phyloP scores from a whole-genome alignment of 2,329 filamentous ascomycete genomes.

The Knoxdaviesia capensis region DNA sequence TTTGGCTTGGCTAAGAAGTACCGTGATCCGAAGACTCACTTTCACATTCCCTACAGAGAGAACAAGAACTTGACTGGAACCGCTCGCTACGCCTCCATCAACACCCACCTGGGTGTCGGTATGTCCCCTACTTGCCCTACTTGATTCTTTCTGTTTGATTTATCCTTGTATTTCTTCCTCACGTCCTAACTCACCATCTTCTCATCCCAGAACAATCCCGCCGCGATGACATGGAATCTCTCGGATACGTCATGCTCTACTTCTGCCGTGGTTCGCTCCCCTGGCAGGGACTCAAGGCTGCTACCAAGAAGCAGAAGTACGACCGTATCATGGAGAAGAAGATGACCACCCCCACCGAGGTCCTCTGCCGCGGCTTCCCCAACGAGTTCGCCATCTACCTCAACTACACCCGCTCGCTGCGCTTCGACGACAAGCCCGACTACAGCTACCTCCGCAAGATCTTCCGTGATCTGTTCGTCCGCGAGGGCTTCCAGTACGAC shows the following conservation, averaged over 20 bases:
- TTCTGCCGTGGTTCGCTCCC: slow-evolving; percentile 97
- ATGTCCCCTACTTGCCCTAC: slow-evolving; percentile 15
- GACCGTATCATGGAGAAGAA: slow-evolving; percentile 99
- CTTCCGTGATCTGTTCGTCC: slow-evolving; percentile 97
- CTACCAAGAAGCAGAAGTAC: slow-evolving; percentile 99
- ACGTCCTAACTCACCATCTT: slow-evolving; percentile 10
- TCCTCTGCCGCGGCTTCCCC: slow-evolving; percentile 95
- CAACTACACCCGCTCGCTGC: slow-evolving; percentile 95
- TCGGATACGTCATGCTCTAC: slow-evolving; percentile 99
- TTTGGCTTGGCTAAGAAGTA: slow-evolving; percentile 99
- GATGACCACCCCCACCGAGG: slow-evolving; percentile 98
- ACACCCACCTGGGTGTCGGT: slow-evolving; percentile 92
- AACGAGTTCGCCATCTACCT: slow-evolving; percentile 99
- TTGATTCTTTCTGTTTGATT: neutral
- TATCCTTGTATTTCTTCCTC: slow-evolving; percentile 9
- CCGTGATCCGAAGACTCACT: slow-evolving; percentile 97
- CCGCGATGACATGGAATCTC: slow-evolving; percentile 97
- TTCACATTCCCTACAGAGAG: slow-evolving; percentile 98
- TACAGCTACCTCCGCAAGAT: slow-evolving; percentile 99
- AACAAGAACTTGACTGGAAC: slow-evolving; percentile 99
- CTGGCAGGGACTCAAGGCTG: slow-evolving; percentile 96
- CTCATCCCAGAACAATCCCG: slow-evolving; percentile 61
- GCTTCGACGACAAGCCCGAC: slow-evolving; percentile 98
- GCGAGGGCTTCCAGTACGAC: slow-evolving; percentile 98
- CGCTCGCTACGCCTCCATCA: slow-evolving; percentile 95